Evolutionary conservation across 2,329 filamentous ascomycete species (phyloP).

Genomic region (Aspergillus thermomutatus): DNA sequence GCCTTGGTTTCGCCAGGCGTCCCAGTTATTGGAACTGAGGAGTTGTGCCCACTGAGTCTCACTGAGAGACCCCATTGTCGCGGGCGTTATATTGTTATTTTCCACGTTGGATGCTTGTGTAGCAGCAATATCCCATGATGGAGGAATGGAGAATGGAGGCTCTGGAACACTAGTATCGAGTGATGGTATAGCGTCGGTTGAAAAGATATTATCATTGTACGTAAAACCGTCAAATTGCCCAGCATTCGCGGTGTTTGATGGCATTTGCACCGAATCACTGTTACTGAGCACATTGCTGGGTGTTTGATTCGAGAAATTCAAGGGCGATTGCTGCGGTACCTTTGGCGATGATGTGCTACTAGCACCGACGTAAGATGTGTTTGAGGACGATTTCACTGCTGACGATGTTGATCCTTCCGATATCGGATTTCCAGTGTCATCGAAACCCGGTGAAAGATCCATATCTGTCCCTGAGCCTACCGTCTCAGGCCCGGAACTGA

Average conservation of each 20-base stretch:
- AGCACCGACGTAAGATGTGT: slow-evolving; percentile 30
- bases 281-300: slow-evolving; percentile 14
- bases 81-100: slow-evolving; percentile 16
- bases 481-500: slow-evolving; percentile 2
- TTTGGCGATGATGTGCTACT: slow-evolving; percentile 27
- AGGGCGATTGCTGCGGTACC: slow-evolving; percentile 17
- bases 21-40: slow-evolving; percentile 17
- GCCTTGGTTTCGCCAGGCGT: slow-evolving; percentile 10
- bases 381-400: slow-evolving; percentile 37
- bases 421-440: slow-evolving; percentile 27
- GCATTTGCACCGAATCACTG: slow-evolving; percentile 11
- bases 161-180: slow-evolving; percentile 17
- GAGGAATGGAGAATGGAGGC: slow-evolving; percentile 23
- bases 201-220: slow-evolving; percentile 15
- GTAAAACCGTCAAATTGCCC: slow-evolving; percentile 14
- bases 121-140: slow-evolving; percentile 28
- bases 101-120: slow-evolving; percentile 11
- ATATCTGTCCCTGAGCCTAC: slow-evolving; percentile 22
- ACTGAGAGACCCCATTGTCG: slow-evolving; percentile 25
- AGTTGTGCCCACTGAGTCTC: slow-evolving; percentile 38
- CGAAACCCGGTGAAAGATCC: slow-evolving; percentile 30
- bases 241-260: slow-evolving; percentile 13
- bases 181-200: slow-evolving; percentile 11
- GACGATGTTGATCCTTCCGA: slow-evolving; percentile 36
- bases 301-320: slow-evolving; percentile 7